phyloP scores from a whole-genome alignment of 192 early-diverging fungal species.

The Lobulomyces angularis region DNA sequence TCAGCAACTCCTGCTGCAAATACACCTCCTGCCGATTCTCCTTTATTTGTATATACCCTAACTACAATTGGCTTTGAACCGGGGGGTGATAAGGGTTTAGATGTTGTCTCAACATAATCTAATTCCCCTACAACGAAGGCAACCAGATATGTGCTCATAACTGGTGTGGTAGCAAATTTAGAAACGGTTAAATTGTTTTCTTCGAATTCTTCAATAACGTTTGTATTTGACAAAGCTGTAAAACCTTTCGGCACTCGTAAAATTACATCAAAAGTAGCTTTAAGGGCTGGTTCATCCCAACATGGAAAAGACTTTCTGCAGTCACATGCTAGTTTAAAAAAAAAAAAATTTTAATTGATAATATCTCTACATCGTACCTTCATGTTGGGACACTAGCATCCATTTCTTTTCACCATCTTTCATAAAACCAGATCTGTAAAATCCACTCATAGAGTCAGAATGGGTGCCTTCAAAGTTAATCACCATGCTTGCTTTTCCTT shows the following conservation, averaged over 20 bases:
- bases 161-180: slow-evolving; percentile 75
- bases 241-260: slow-evolving; percentile 63
- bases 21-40: slow-evolving; percentile 63
- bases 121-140: slow-evolving; percentile 87
- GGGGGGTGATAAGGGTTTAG: slow-evolving; percentile 43
- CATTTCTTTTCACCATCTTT: slow-evolving; percentile 31
- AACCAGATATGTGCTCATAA: slow-evolving; percentile 92
- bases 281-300: slow-evolving; percentile 92
- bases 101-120: slow-evolving; percentile 75
- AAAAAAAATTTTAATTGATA: no score
- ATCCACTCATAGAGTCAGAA: slow-evolving; percentile 86
- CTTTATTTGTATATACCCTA: slow-evolving; percentile 77
- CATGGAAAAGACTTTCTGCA: slow-evolving; percentile 88
- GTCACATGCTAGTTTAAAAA: no score
- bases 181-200: slow-evolving; percentile 60
- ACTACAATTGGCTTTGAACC: slow-evolving; percentile 60
- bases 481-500: no score
- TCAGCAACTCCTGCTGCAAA: slow-evolving; percentile 72
- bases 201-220: slow-evolving; percentile 53
- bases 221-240: slow-evolving; percentile 88
- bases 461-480: no score
- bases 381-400: no score
- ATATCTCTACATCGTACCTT: no score
- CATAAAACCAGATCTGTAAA: slow-evolving; percentile 75
- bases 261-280: slow-evolving; percentile 88